phyloP scores from a whole-genome alignment of 768 basidiomycete species.

The Lactarius sanguifluus region DNA sequence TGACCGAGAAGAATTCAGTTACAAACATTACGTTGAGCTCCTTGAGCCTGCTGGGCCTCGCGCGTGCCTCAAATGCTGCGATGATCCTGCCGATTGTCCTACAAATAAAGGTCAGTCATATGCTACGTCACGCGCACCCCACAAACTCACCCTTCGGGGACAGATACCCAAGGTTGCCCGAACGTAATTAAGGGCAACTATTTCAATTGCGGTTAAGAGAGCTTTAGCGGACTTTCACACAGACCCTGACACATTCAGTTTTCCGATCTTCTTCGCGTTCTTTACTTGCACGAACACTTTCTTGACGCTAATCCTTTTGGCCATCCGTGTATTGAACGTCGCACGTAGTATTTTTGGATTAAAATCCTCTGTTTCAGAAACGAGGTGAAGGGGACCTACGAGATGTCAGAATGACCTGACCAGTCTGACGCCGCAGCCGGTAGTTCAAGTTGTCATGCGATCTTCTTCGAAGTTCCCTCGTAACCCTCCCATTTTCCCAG shows the following conservation, averaged over 20 bases:
- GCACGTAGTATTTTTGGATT: background rate
- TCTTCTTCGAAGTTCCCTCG: constrained; percentile 34
- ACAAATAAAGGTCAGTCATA: constrained; percentile 42
- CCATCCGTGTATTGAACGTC: background rate
- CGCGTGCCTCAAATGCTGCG: constrained; percentile 60
- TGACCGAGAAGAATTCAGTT: constrained; percentile 35
- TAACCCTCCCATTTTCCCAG: constrained; percentile 71
- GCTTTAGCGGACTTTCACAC: background rate
- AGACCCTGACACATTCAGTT: no score
- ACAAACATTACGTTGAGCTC: constrained; percentile 60
- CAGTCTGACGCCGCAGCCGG: background rate
- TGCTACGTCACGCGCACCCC: background rate
- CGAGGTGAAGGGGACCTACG: no score
- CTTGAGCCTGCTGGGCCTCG: constrained; percentile 52
- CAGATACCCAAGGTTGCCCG: constrained; percentile 54
- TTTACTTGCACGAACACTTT: constrained; percentile 1
- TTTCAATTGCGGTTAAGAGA: constrained; percentile 46
- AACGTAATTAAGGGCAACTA: constrained; percentile 54
- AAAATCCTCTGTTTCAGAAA: background rate
- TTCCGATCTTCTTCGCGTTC: background rate
- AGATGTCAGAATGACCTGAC: background rate
- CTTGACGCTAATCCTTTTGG: background rate
- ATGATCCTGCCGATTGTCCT: constrained; percentile 55
- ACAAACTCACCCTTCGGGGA: background rate
- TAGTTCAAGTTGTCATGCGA: no score